Percentiles rank a stretch among this genome's conserved stretches.
Evolutionary conservation across 345 rosid species (phyloP).

Genomic region (Iberis pinnata): DNA sequence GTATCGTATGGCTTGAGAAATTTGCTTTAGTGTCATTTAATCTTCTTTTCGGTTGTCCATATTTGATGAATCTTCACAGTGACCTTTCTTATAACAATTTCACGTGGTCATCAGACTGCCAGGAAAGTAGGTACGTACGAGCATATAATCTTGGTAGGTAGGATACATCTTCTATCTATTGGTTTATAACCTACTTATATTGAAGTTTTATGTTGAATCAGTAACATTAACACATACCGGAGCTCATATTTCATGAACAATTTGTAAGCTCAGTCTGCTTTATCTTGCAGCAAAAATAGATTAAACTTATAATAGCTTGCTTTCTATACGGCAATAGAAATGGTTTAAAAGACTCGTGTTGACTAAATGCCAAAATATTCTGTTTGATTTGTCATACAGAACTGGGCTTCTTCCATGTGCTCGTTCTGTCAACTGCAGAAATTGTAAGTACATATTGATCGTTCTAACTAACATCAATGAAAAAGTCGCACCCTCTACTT

Average conservation of each 20-base stretch:
- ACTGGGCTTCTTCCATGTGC: constrained; percentile 15
- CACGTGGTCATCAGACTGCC: constrained; percentile 16
- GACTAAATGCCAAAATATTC: not conserved
- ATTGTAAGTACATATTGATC: not conserved
- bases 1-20: not conserved
- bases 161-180: not conserved
- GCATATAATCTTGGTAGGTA: not conserved
- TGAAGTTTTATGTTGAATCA: constrained; percentile 17
- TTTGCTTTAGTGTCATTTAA: not conserved
- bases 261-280: constrained; percentile 15
- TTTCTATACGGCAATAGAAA: not conserved
- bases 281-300: not conserved
- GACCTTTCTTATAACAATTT: constrained; percentile 29
- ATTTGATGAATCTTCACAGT: constrained; percentile 15
- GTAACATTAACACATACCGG: constrained; percentile 18
- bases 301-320: not conserved
- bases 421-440: not conserved
- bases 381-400: constrained; percentile 5
- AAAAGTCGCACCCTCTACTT: not conserved
- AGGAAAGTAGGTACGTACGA: not conserved
- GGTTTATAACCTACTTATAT: not conserved
- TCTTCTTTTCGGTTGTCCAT: not conserved
- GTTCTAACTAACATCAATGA: too few relatives aligned
- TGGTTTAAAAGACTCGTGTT: not conserved
- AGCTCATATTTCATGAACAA: constrained; percentile 17